Base-by-base conservation (phyloP, 176 grass and related monocot genomes). In the Microstegium vimineum region DNA sequence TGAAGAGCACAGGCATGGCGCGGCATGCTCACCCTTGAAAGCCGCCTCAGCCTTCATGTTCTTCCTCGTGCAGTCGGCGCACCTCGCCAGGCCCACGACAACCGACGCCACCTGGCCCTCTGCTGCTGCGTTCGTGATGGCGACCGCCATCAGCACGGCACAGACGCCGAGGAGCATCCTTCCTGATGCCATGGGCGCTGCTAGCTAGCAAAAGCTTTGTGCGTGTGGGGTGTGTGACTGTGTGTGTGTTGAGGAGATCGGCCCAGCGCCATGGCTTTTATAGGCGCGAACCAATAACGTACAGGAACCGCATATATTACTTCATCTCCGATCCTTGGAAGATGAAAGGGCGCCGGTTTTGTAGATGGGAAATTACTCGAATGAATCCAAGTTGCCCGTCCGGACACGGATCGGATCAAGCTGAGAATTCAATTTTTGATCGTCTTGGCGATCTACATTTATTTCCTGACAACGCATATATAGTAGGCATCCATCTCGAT, bases 361-460 rank as follows among this genome's bases (percentile, higher is more conserved):
- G 76, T 46, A 65, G 76, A 22, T 78, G 76, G 38, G 23, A 63
- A 63, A 65, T 78, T 43, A 65, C 43, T 65, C 61, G 59, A 27
- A 42, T 40, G 37, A 78, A 32, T 46, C 9, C 9, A 4, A 12
- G 75, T 25, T 27, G 37, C 32, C 38, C 60, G 2, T 28, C 43
- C 11, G 28, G 16, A 47, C 45, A 10, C 4, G 28, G 52, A 61
- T 47, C 15, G 1, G 37, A 77, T 77, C 26, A 60, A 16, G 16
- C 8, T 46, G 38, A 65, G 38, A 65, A 65, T 46, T 78, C 76
- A 65, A 78, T 78, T 78, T 42, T 22, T 65, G 60, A 78, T 78
- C 76, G 3, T 43, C 37, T 62, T 27, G 25, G 59, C 18, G 75
- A 78, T 64, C 76, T 46, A 22, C 38, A 65, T 78, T 78, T 32